Evolutionary conservation across 2,329 filamentous ascomycete species (phyloP), one percentile per base, ranked within the genome.

Genomic region (Oidium heveae): DNA sequence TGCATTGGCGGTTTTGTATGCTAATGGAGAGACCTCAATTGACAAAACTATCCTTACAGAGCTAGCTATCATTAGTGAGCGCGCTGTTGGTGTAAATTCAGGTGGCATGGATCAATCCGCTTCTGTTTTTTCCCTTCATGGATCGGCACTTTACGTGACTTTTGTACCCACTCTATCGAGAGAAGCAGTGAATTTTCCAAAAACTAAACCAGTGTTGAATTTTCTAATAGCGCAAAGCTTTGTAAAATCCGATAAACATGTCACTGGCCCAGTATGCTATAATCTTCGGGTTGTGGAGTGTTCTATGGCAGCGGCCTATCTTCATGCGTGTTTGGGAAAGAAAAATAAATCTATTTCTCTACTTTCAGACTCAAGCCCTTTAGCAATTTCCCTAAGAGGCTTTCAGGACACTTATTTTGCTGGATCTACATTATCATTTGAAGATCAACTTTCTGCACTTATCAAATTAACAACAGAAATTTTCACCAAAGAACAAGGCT

Each of bases 91-190:
- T 53, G 91, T 98, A 61, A 96, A 96, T 69, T 93, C 87, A 5
- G 91, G 91, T 67, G 91, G 88, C 55, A 96, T 98, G 91, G 91
- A 98, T 65, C 91, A 98, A 70, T 82, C 87, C 15, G 91, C 91
- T 36, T 96, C 89, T 0, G 89, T 98, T 59, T 91, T 98, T 68
- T 89, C 87, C 0, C 75, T 86, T 62, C 80, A 81, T 59, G 88
- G 86, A 53, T 85, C 84, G 41, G 87, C 91, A 10, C 77, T 95
- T 46, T 88, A 93, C 65, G 89, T 95, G 57, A 84, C 82, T 10
- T 98, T 98, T 70, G 79, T 79, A 59, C 91, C 91, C 2, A 73
- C 71, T 18, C 80, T 98, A 53, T 74, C 76, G 24, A 86, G 83
- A 34, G 75, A 79, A 55, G 82, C 88, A 49, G 80, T 96, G 57